Percentiles rank a stretch among this genome's conserved stretches.
phyloP scores from a whole-genome alignment of 257 asterid genomes.

The Capsicum rhomboideum region DNA sequence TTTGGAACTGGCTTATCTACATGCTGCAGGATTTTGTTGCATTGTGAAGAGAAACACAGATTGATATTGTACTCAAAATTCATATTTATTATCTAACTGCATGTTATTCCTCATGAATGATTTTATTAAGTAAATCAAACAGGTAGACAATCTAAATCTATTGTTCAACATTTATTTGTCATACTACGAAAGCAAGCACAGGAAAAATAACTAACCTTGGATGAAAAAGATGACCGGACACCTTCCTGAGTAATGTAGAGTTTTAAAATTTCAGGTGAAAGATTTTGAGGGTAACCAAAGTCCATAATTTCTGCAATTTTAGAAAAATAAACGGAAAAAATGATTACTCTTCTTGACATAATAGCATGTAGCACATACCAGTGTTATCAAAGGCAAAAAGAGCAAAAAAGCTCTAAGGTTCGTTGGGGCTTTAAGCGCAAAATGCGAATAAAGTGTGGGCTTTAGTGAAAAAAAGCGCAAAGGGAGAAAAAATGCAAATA shows the following conservation, averaged over 20 bases:
- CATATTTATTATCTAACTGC: neutral
- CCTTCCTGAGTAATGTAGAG: constrained; percentile 99
- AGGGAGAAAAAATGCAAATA: too few relatives aligned
- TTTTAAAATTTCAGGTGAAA: constrained; percentile 96
- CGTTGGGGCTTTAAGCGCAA: too few relatives aligned
- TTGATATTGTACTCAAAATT: neutral
- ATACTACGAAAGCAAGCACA: neutral
- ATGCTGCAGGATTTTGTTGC: constrained; percentile 38
- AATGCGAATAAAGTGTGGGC: too few relatives aligned
- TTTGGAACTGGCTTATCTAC: constrained; percentile 92
- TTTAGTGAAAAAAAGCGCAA: too few relatives aligned
- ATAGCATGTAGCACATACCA: neutral
- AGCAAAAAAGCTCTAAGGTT: too few relatives aligned
- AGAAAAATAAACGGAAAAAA: neutral
- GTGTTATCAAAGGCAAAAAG: too few relatives aligned
- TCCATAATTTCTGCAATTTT: constrained; percentile 87
- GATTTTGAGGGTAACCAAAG: constrained; percentile 98
- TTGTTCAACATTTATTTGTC: neutral
- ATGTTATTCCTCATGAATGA: neutral
- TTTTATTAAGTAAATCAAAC: neutral
- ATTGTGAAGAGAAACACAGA: neutral
- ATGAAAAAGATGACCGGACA: constrained; percentile 93
- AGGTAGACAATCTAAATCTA: neutral
- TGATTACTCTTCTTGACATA: neutral
- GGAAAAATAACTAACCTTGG: constrained; percentile 54